Evolutionary conservation across 2,329 filamentous ascomycete genomes (phyloP).

Genomic region (Calonectria leucothoes): DNA sequence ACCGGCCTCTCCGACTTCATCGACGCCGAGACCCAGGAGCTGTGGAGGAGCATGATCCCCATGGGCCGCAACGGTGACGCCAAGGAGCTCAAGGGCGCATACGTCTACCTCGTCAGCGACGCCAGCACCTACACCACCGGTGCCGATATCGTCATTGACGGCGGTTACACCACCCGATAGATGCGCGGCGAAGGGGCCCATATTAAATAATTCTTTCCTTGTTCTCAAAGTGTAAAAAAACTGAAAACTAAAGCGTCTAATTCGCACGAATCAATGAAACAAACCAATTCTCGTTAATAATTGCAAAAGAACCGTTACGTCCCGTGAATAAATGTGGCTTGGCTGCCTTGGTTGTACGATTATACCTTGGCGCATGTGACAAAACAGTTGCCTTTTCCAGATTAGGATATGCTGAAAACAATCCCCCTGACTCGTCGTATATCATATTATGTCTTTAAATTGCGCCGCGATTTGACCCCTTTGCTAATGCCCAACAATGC

Average conservation of each 20-base stretch:
- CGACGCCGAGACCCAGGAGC: constrained; percentile 18
- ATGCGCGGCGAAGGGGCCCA: not conserved
- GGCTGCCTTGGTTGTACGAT: not conserved
- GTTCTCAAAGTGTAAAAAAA: not conserved
- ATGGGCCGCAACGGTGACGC: constrained; percentile 70
- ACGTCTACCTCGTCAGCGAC: constrained; percentile 64
- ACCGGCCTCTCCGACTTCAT: constrained; percentile 60
- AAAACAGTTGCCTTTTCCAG: not conserved
- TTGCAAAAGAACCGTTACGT: not conserved
- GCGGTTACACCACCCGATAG: constrained; percentile 41
- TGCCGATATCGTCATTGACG: constrained; percentile 60
- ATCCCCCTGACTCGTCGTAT: not conserved
- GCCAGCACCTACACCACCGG: constrained; percentile 63
- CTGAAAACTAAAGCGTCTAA: not conserved
- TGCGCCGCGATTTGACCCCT: not conserved
- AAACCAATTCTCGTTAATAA: not conserved
- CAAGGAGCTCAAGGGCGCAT: constrained; percentile 73
- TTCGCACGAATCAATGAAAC: constrained; percentile 8
- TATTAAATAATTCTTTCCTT: not conserved
- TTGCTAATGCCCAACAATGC: not conserved
- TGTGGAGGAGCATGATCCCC: constrained; percentile 55
- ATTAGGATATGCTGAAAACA: not conserved
- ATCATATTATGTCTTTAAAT: not conserved
- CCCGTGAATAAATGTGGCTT: not conserved
- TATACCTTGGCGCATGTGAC: not conserved